phyloP scores from a whole-genome alignment of 768 basidiomycete genomes.

The Podaxis rugospora region DNA sequence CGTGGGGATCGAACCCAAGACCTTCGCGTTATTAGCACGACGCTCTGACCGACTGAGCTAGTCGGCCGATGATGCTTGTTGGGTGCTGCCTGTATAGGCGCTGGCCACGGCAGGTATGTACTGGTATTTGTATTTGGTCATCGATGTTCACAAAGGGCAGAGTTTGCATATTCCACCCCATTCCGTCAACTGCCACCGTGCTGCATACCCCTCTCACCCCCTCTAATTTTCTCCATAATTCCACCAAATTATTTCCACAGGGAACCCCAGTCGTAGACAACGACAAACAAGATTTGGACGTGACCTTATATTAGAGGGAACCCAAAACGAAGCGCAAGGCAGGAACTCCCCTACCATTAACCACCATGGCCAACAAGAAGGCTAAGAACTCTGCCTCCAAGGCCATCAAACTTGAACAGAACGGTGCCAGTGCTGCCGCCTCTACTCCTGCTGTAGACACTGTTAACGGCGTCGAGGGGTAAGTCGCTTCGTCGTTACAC shows the following conservation, averaged over 20 bases:
- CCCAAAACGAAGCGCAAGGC: constrained; percentile 7
- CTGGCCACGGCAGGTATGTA: not conserved
- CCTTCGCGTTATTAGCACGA: constrained; percentile 76
- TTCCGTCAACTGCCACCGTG: not conserved
- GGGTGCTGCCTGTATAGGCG: not conserved
- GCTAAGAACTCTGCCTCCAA: not conserved
- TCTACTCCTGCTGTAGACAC: not conserved
- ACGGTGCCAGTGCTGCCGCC: not conserved
- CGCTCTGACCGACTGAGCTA: constrained; percentile 87
- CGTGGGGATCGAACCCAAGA: constrained; percentile 39
- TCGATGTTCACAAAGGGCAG: not conserved
- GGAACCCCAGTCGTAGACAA: not conserved
- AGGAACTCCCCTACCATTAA: not conserved
- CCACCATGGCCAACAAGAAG: constrained; percentile 9
- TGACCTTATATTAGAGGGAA: not conserved
- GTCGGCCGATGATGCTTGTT: constrained; percentile 41
- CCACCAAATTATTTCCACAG: not conserved
- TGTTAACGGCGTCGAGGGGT: not conserved
- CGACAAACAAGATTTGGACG: not conserved
- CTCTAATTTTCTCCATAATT: not conserved
- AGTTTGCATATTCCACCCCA: not conserved
- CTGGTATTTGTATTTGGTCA: not conserved
- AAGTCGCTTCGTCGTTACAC: not conserved
- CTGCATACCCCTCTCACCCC: not conserved
- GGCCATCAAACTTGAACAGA: not conserved